phyloP scores from a whole-genome alignment of 495 filamentous ascomycete species.

The Talaromyces thailandensis region DNA sequence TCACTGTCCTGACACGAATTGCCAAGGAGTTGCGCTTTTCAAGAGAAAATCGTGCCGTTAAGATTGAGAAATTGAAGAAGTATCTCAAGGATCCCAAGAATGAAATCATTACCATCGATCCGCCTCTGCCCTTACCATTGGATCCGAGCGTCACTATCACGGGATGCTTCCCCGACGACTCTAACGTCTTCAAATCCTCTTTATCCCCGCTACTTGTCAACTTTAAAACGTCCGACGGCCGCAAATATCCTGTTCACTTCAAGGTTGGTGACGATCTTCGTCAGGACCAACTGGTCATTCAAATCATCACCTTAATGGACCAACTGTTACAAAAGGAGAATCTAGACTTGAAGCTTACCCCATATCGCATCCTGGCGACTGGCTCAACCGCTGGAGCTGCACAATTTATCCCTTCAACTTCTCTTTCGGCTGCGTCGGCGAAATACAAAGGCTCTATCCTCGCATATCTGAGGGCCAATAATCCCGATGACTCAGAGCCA shows the following conservation, averaged over 20 bases:
- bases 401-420: slow-evolving; percentile 84
- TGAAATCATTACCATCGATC: slow-evolving; percentile 72
- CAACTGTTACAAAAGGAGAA: slow-evolving; percentile 93
- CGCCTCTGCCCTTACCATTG: slow-evolving; percentile 79
- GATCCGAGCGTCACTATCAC: slow-evolving; percentile 73
- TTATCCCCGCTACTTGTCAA: slow-evolving; percentile 84
- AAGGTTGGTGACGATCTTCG: slow-evolving; percentile 96
- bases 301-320: slow-evolving; percentile 98
- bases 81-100: slow-evolving; percentile 83
- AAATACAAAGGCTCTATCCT: slow-evolving; percentile 78
- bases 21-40: slow-evolving; percentile 82
- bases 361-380: slow-evolving; percentile 93
- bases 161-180: slow-evolving; percentile 75
- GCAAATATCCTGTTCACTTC: slow-evolving; percentile 85
- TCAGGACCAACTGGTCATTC: slow-evolving; percentile 95
- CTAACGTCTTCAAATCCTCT: slow-evolving; percentile 90
- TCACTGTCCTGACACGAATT: slow-evolving; percentile 79
- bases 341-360: slow-evolving; percentile 87
- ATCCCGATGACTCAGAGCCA: slow-evolving; percentile 75
- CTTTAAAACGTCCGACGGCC: slow-evolving; percentile 70
- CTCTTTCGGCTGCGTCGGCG: slow-evolving; percentile 65
- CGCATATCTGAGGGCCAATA: slow-evolving; percentile 80
- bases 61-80: slow-evolving; percentile 74
- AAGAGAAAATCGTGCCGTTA: slow-evolving; percentile 64
- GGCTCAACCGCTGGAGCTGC: slow-evolving; percentile 80